Percentiles rank a stretch among this genome's conserved stretches.
These are phyloP conservation scores for Aspergillus tamarii DNA, from an alignment of 2,329 filamentous ascomycete species.

Conservation along the genomic window DNA sequence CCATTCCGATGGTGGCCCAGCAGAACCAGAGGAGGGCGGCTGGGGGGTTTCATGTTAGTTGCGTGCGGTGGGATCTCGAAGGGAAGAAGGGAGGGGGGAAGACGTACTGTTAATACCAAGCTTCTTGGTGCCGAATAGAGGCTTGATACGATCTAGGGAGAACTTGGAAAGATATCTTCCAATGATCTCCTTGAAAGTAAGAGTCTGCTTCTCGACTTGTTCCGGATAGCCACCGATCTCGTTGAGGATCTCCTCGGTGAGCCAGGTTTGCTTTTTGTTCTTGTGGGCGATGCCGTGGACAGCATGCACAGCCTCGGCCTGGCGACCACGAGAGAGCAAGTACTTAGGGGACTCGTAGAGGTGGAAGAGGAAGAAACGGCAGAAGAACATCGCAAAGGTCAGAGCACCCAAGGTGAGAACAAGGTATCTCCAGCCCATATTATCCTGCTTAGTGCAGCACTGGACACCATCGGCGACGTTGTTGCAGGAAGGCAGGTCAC, in stretches of 20 bases:
- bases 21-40: slow-evolving; percentile 69
- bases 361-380: slow-evolving; percentile 78
- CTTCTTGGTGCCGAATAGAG: slow-evolving; percentile 59
- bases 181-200: slow-evolving; percentile 54
- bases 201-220: slow-evolving; percentile 42
- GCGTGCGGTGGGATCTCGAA: slow-evolving; percentile 47
- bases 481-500: slow-evolving; percentile 35
- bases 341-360: slow-evolving; percentile 87
- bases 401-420: slow-evolving; percentile 70
- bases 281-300: slow-evolving; percentile 76
- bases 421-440: slow-evolving; percentile 76
- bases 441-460: slow-evolving; percentile 56
- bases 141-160: slow-evolving; percentile 67
- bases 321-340: slow-evolving; percentile 73
- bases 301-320: slow-evolving; percentile 77
- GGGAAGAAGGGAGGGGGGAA: no score
- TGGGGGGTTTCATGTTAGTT: slow-evolving; percentile 28
- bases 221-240: slow-evolving; percentile 55
- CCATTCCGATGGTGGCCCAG: slow-evolving; percentile 83
- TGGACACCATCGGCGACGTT: slow-evolving; percentile 30
- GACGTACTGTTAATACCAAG: slow-evolving; percentile 52
- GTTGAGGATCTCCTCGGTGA: slow-evolving; percentile 71
- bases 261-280: slow-evolving; percentile 71
- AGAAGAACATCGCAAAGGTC: slow-evolving; percentile 76
- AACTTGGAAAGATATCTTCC: slow-evolving; percentile 66